Evolutionary conservation across 192 early-diverging fungal species (phyloP).

Genomic region (Backusella tarrabulga): DNA sequence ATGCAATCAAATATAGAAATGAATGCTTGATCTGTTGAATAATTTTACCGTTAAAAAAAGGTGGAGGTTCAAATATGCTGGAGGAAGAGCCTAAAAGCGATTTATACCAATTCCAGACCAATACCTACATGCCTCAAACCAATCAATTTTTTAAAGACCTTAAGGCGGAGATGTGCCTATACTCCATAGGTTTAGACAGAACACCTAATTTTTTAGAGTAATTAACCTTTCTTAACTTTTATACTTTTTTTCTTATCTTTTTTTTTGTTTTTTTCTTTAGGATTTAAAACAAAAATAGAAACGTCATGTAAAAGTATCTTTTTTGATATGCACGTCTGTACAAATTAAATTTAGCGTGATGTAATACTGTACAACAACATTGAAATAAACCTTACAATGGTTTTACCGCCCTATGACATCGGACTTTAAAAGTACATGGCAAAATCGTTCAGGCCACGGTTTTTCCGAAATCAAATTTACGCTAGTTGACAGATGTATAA

Average conservation of each 20-base stretch:
- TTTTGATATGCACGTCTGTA: background rate
- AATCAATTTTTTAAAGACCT: background rate
- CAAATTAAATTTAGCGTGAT: conserved; percentile 10
- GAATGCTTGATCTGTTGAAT: conserved; percentile 1
- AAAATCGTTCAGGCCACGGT: conserved; percentile 16
- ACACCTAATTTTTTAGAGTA: background rate
- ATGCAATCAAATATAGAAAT: background rate
- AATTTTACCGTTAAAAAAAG: background rate
- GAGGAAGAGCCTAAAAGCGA: background rate
- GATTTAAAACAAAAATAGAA: background rate
- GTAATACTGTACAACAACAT: conserved; percentile 11
- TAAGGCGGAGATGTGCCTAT: background rate
- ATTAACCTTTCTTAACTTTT: background rate
- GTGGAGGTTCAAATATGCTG: conserved; percentile 4
- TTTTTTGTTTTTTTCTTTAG: background rate
- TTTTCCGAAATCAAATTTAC: background rate
- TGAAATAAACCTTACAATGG: conserved; percentile 1
- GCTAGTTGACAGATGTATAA: background rate
- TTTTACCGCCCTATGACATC: conserved; percentile 8
- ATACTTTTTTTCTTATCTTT: background rate
- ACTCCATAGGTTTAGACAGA: background rate
- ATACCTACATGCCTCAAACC: background rate
- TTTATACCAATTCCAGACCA: background rate
- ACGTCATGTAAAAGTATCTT: background rate
- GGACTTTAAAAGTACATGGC: background rate